Conservation (phyloP, 164 flowering plant species). For the Taxillus chinensis region DNA sequence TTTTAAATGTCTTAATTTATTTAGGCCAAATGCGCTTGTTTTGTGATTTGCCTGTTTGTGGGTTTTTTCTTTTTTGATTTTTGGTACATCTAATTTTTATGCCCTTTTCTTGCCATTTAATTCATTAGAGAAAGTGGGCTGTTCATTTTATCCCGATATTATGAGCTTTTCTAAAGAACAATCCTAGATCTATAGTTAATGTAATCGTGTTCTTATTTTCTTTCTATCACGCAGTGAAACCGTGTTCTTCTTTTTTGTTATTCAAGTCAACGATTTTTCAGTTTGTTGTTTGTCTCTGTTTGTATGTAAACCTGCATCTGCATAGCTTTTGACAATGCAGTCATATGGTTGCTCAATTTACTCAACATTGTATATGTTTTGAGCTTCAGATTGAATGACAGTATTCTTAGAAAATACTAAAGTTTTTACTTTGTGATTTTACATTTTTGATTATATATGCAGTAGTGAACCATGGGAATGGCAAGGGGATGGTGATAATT, state of each 20-base stretch:
- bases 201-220: not conserved
- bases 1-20: not conserved
- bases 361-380: no score
- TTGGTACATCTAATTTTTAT: not conserved
- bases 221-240: not conserved
- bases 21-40: conserved; percentile 8
- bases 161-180: not conserved
- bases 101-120: no score
- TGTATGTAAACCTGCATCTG: no score
- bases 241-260: not conserved
- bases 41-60: conserved; percentile 1
- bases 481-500: conserved; percentile 30
- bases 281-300: not conserved
- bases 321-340: not conserved
- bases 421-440: not conserved
- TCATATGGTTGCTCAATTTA: not conserved
- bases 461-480: conserved; percentile 36
- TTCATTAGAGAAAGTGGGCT: not conserved
- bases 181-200: no score
- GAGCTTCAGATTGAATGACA: not conserved
- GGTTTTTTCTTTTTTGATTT: conserved; percentile 4
- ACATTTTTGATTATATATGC: not conserved
- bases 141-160: not conserved
- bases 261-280: not conserved
- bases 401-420: not conserved